Conservation (phyloP, 2,329 filamentous ascomycete species). For the Endothia cerciana region DNA sequence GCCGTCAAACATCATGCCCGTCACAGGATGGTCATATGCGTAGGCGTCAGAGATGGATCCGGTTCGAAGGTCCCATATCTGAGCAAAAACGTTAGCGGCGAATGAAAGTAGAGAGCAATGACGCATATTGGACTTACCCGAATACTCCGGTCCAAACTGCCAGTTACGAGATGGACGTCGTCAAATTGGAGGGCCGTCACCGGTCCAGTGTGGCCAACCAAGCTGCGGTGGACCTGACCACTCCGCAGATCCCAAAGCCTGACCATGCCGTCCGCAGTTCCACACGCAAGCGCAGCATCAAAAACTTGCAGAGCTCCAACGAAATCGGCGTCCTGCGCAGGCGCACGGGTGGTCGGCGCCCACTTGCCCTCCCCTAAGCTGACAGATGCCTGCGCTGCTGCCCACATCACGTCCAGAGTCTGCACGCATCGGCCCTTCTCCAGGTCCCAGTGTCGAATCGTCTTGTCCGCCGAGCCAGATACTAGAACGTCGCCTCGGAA, state of each 20-base stretch:
- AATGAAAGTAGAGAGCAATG: background rate
- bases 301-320: conserved; percentile 95
- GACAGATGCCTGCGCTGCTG: conserved; percentile 84
- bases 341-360: conserved; percentile 71
- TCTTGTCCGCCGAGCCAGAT: conserved; percentile 96
- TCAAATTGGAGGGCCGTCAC: conserved; percentile 96
- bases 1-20: conserved; percentile 95
- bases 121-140: conserved; percentile 65
- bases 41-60: conserved; percentile 95
- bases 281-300: conserved; percentile 91
- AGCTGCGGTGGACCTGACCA: conserved; percentile 93
- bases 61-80: conserved; percentile 99
- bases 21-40: conserved; percentile 89
- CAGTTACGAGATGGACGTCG: conserved; percentile 91
- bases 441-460: conserved; percentile 94
- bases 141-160: conserved; percentile 89
- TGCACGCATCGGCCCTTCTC: conserved; percentile 97
- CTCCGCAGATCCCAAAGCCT: conserved; percentile 94
- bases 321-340: conserved; percentile 79
- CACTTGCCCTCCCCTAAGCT: conserved; percentile 69
- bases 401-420: conserved; percentile 97
- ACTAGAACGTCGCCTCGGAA: conserved; percentile 89
- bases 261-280: conserved; percentile 97
- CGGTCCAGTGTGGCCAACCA: conserved; percentile 93
- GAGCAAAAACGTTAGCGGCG: background rate